Percentiles rank a stretch among this genome's conserved stretches.
phyloP scores from a whole-genome alignment of 139 green algal species.

The Penium margaritaceum region DNA sequence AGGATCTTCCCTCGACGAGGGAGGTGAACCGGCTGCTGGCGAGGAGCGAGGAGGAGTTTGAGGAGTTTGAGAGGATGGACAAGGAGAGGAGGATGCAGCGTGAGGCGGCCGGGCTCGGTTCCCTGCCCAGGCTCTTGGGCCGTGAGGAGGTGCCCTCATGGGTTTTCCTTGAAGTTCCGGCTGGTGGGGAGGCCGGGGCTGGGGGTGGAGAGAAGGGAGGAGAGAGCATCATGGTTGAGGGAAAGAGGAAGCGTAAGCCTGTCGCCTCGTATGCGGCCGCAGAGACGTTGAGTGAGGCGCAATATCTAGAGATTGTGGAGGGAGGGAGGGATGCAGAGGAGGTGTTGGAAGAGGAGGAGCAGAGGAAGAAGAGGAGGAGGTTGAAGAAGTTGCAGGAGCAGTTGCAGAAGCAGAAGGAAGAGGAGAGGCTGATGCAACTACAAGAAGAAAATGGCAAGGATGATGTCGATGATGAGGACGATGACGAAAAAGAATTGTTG shows the following conservation, averaged over 20 bases:
- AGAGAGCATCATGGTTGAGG: no score
- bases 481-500: constrained; percentile 21
- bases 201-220: background rate
- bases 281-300: no score
- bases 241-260: no score
- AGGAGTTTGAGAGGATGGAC: constrained; percentile 46
- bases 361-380: constrained; percentile 9
- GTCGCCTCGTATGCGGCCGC: no score
- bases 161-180: background rate
- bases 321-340: constrained; percentile 3
- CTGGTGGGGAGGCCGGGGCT: background rate
- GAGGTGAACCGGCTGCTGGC: constrained; percentile 49
- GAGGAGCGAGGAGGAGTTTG: constrained; percentile 29
- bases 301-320: constrained; percentile 10
- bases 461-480: constrained; percentile 15
- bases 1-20: no score
- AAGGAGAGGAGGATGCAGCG: constrained; percentile 33
- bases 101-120: no score
- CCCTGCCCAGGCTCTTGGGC: background rate
- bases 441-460: constrained; percentile 17
- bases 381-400: constrained; percentile 25
- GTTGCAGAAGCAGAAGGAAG: background rate
- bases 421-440: constrained; percentile 6
- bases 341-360: background rate
- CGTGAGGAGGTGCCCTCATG: constrained; percentile 28